Conservation (phyloP, 2,329 filamentous ascomycete genomes). For the Aureobasidium sp. region DNA sequence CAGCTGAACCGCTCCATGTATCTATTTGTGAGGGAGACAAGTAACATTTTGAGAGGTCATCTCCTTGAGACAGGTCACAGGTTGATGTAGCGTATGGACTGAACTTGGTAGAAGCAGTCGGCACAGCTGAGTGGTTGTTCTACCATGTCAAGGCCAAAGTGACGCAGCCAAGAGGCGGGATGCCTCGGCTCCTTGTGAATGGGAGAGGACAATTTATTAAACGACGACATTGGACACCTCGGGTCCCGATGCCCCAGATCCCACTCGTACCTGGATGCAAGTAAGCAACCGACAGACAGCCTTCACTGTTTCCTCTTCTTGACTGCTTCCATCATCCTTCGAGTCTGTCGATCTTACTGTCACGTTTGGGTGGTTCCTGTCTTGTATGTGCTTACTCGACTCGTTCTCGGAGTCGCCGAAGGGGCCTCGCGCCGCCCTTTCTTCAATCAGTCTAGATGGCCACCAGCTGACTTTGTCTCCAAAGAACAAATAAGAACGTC, state of each 20-base stretch:
- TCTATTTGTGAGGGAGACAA: background rate
- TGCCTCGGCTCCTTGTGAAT: constrained; percentile 8
- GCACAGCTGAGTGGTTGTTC: too few species aligned
- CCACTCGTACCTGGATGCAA: background rate
- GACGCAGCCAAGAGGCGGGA: constrained; percentile 7
- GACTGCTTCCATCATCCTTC: background rate
- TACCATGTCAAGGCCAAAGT: too few species aligned
- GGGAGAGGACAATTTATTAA: background rate
- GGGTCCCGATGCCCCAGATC: background rate
- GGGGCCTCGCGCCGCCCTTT: background rate
- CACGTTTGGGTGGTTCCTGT: background rate
- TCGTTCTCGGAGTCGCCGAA: constrained; percentile 1
- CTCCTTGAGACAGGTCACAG: background rate
- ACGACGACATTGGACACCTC: background rate
- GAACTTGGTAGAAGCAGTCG: background rate
- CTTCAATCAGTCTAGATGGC: background rate
- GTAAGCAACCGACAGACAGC: background rate
- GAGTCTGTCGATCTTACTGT: background rate
- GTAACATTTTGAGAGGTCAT: background rate
- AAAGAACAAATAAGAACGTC: background rate
- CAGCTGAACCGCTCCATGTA: background rate
- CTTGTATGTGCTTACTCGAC: background rate
- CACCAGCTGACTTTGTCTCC: background rate
- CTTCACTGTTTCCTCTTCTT: background rate
- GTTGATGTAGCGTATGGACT: background rate